Conservation (phyloP, 1,139 yeast genomes). For the Candida mesenterica region DNA sequence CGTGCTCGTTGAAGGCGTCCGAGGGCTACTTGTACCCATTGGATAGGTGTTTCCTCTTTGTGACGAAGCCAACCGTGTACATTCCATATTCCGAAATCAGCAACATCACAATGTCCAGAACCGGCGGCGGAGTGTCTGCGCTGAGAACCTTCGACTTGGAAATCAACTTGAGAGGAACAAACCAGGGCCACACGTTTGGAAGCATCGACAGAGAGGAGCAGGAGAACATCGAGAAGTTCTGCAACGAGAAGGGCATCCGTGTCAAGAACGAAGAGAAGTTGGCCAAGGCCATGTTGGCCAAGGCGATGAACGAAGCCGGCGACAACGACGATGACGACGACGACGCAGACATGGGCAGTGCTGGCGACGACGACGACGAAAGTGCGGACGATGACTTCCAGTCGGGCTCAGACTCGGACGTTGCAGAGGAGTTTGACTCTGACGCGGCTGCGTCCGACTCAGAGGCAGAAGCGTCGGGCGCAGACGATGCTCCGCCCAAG, state of each 20-base stretch:
- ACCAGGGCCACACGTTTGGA: conserved; percentile 78
- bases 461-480: conserved; percentile 36
- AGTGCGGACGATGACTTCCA: conserved; percentile 69
- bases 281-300: conserved; percentile 76
- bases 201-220: conserved; percentile 92
- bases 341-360: conserved; percentile 65
- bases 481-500: conserved; percentile 41
- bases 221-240: conserved; percentile 68
- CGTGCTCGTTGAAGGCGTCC: conserved; percentile 91
- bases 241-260: conserved; percentile 72
- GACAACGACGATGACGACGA: conserved; percentile 64
- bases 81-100: conserved; percentile 84
- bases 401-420: conserved; percentile 62
- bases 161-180: conserved; percentile 63
- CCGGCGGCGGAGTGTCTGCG: conserved; percentile 76
- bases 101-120: conserved; percentile 79
- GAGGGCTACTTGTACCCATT: conserved; percentile 92
- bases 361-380: conserved; percentile 67
- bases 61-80: conserved; percentile 91
- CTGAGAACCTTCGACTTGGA: conserved; percentile 93
- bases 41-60: conserved; percentile 86
- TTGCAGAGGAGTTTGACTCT: conserved; percentile 87
- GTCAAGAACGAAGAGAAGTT: conserved; percentile 89
- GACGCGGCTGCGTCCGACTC: conserved; percentile 52
- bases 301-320: conserved; percentile 69